Percentiles rank a stretch among this genome's conserved stretches.
These are phyloP conservation scores for Magnusiomyces paraingens DNA, from an alignment of 1,139 yeast genomes.

Conservation along the genomic window DNA sequence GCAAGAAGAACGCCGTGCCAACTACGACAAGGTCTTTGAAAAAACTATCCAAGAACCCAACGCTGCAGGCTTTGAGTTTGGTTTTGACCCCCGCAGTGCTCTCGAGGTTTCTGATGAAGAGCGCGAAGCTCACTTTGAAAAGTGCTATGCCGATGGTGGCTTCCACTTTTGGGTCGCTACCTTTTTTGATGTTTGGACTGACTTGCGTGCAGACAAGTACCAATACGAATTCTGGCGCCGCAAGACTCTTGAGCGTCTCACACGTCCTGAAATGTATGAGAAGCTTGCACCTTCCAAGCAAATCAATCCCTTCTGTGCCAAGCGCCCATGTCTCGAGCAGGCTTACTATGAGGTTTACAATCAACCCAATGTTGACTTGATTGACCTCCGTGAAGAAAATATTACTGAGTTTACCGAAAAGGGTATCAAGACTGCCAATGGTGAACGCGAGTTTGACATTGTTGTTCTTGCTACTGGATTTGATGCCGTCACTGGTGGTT, in stretches of 20 bases:
- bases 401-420: slow-evolving; percentile 25
- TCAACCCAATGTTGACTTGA: slow-evolving; percentile 28
- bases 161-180: slow-evolving; percentile 27
- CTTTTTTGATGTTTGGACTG: slow-evolving; percentile 24
- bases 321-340: slow-evolving; percentile 28
- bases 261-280: slow-evolving; percentile 24
- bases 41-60: slow-evolving; percentile 17
- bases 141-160: slow-evolving; percentile 25
- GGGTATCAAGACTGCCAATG: slow-evolving; percentile 22
- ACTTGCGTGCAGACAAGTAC: slow-evolving; percentile 22
- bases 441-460: slow-evolving; percentile 25
- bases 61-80: slow-evolving; percentile 22
- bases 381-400: slow-evolving; percentile 26
- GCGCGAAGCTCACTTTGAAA: slow-evolving; percentile 22
- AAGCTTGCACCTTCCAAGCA: slow-evolving; percentile 27
- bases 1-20: slow-evolving; percentile 15
- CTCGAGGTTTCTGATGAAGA: slow-evolving; percentile 22
- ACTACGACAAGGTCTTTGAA: slow-evolving; percentile 18
- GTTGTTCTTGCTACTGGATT: slow-evolving; percentile 32
- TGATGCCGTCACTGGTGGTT: slow-evolving; percentile 32
- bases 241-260: slow-evolving; percentile 23
- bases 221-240: slow-evolving; percentile 29
- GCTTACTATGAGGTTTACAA: slow-evolving; percentile 28
- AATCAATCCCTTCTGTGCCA: slow-evolving; percentile 29
- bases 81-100: slow-evolving; percentile 14